Base-by-base conservation (phyloP, 371 early-diverging fungal genomes). In the Dentiscutata heterogama region DNA sequence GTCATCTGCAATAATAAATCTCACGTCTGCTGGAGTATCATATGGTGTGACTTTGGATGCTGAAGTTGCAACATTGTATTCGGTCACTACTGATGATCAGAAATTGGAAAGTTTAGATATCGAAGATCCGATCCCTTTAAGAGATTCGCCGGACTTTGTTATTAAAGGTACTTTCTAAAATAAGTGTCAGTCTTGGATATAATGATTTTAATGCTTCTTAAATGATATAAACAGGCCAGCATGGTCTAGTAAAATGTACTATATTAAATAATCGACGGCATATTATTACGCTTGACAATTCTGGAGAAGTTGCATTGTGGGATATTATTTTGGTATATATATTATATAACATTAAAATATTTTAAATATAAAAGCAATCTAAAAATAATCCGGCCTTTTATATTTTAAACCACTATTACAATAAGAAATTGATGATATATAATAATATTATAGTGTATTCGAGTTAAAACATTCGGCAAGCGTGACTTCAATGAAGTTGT, bases 211-310 rank as follows among this genome's bases (percentile, higher is more conserved):
- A 53, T 13, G 11, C 2, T 31, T 31, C 1, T 35, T 27, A 3
- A 56, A 65, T 56, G 14, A 63, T 78, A 20, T 46, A 82, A 11
- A 3, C 51, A 80, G 95, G 96, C 2, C 89, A 89, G 72, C 90
- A 92, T 53, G 94, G 95, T 0, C 89, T 97, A 53, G 88, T 88
- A 14, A 90, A 92, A 35, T 92, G 90, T 83, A 73, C 88, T 35
- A 87, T 97, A 27, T 86, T 98, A 31, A 95, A 96, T 65, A 94
- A 96, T 86, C 90, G 96, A 82, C 91, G 97, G 25, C 94, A 94
- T 83, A 95, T 96, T 0, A 86, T 98, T n/a, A 95, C 97, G 1
- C 90, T 94, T 78, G 94, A 98, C 84, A 93, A 96, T 13, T 89
- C 86, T 29, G 96, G 95, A 0, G 91, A 92, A 61, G 93, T 98